A percentile compares a stretch with the other conserved stretches of the same genome.
phyloP scores from a whole-genome alignment of 139 green algal species.

The Asterochloris sp. region DNA sequence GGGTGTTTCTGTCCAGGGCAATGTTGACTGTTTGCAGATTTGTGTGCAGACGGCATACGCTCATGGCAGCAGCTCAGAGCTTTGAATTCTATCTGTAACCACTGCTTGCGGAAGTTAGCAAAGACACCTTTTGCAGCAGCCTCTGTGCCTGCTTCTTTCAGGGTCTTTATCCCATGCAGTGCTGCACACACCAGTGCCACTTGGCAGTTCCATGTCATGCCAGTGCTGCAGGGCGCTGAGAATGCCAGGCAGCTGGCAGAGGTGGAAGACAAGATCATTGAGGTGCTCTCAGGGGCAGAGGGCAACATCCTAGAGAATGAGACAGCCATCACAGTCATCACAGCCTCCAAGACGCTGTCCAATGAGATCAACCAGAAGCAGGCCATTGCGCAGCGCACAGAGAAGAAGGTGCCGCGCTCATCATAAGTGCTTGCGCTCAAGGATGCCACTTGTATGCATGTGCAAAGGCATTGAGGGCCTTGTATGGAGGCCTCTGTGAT shows the following conservation, averaged over 20 bases:
- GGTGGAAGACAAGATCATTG: constrained; percentile 75
- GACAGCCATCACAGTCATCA: constrained; percentile 72
- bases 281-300: constrained; percentile 35
- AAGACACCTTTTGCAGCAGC: neutral
- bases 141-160: neutral
- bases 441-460: too few species aligned
- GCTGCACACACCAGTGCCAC: neutral
- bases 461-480: too few species aligned
- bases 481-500: too few species aligned
- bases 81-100: too few species aligned
- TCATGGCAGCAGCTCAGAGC: too few species aligned
- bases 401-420: constrained; percentile 40
- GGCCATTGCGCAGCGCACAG: constrained; percentile 51
- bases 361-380: constrained; percentile 78
- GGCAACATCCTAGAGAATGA: constrained; percentile 83
- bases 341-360: constrained; percentile 64
- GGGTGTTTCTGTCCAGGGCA: too few species aligned
- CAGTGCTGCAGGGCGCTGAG: constrained; percentile 38
- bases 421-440: too few species aligned
- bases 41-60: too few species aligned
- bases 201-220: neutral
- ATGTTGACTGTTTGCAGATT: too few species aligned
- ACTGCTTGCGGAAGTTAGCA: neutral
- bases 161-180: neutral
- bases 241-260: constrained; percentile 69